These are phyloP conservation scores for Phytophthora chlamydospora DNA, from an alignment of 352 stramenopile species.

Conservation along the genomic window DNA sequence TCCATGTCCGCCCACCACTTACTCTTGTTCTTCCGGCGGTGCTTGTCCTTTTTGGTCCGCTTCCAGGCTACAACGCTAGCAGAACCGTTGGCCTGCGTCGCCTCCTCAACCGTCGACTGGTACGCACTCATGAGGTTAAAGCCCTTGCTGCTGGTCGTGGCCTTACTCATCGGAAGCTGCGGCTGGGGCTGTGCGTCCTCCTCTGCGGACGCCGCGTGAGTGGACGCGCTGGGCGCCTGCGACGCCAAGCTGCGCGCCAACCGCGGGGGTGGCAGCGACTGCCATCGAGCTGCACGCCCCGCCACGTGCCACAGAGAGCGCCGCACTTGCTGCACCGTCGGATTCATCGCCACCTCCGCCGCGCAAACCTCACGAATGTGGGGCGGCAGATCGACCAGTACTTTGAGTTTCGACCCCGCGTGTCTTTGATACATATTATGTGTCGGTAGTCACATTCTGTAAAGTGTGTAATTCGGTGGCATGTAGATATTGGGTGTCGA, in stretches of 20 bases:
- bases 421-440: constrained; percentile 12
- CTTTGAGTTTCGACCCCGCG: not conserved
- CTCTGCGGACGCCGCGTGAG: constrained; percentile 1
- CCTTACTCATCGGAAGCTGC: constrained; percentile 4
- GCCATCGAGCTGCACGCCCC: constrained; percentile 1
- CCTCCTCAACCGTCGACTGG: not conserved
- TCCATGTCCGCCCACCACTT: constrained; percentile 67
- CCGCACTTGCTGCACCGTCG: constrained; percentile 23
- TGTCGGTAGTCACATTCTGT: no score
- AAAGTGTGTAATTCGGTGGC: no score
- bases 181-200: constrained; percentile 13
- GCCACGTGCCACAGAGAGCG: constrained; percentile 28
- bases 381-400: constrained; percentile 13
- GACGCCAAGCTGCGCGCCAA: constrained; percentile 8
- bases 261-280: constrained; percentile 1
- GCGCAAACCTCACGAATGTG: constrained; percentile 19
- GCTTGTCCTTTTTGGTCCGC: constrained; percentile 4
- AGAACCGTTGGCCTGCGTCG: not conserved
- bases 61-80: not conserved
- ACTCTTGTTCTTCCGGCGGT: constrained; percentile 25
- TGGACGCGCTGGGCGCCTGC: constrained; percentile 7
- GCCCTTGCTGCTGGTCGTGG: constrained; percentile 29
- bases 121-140: constrained; percentile 26
- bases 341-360: constrained; percentile 21
- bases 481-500: no score